Evolutionary conservation across 2,329 filamentous ascomycete genomes (phyloP).

Genomic region (Whalleya microplaca): DNA sequence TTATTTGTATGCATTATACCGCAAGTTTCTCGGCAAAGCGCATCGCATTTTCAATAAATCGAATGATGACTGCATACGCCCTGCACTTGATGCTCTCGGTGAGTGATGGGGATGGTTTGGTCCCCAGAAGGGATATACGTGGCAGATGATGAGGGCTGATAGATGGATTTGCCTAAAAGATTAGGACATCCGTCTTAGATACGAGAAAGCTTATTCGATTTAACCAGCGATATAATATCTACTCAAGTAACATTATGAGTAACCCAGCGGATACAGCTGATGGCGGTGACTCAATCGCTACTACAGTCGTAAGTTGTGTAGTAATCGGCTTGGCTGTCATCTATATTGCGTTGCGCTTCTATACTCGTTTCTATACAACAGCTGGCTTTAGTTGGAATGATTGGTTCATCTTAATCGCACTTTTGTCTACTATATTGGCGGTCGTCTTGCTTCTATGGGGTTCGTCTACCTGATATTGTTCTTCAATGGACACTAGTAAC

Average conservation of each 20-base stretch:
- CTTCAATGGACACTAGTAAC: background rate
- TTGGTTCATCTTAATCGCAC: constrained; percentile 21
- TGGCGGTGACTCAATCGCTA: constrained; percentile 25
- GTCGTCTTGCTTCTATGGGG: constrained; percentile 12
- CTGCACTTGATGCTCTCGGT: too few species aligned
- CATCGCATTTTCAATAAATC: too few species aligned
- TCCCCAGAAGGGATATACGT: too few species aligned
- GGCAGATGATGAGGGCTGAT: too few species aligned
- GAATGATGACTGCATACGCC: too few species aligned
- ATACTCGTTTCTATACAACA: constrained; percentile 18
- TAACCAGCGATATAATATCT: background rate
- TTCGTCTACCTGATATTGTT: background rate
- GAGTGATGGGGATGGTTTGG: too few species aligned
- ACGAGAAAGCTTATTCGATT: too few species aligned
- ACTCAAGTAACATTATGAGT: background rate
- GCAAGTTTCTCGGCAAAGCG: too few species aligned
- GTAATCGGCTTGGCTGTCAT: constrained; percentile 15
- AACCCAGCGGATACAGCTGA: background rate
- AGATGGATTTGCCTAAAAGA: too few species aligned
- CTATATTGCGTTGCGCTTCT: constrained; percentile 22
- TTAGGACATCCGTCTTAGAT: too few species aligned
- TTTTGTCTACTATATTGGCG: constrained; percentile 1
- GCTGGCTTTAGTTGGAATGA: constrained; percentile 20
- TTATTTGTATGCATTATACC: too few species aligned
- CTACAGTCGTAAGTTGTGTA: constrained; percentile 14